A percentile compares a stretch with the other conserved stretches of the same genome.
phyloP scores from a whole-genome alignment of 208 protist genomes.

The Trypanosoma avium region DNA sequence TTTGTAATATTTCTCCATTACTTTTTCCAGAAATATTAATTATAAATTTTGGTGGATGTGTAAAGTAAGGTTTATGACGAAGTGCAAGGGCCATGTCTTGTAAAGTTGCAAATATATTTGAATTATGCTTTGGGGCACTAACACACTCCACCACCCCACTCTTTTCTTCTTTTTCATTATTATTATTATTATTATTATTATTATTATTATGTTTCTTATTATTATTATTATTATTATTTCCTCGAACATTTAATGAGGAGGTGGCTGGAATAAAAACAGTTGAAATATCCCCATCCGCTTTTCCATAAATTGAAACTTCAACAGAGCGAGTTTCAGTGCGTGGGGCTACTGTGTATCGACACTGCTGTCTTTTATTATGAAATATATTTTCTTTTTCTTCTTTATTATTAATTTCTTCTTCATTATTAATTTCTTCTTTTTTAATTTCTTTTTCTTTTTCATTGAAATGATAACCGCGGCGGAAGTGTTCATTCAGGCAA shows the following conservation, averaged over 20 bases:
- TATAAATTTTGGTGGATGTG: slow-evolving; percentile 36
- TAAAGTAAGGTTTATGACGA: slow-evolving; percentile 39
- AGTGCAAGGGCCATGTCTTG: slow-evolving; percentile 38
- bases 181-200: background rate
- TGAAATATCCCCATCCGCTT: slow-evolving; percentile 48
- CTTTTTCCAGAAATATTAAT: slow-evolving; percentile 23
- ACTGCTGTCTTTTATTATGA: slow-evolving; percentile 24
- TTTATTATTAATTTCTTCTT: too few species aligned
- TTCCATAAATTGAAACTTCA: slow-evolving; percentile 63
- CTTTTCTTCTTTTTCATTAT: background rate
- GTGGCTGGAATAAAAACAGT: slow-evolving; percentile 38
- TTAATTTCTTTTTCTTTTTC: too few species aligned
- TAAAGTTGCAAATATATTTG: slow-evolving; percentile 24
- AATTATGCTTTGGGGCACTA: background rate
- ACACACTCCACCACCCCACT: slow-evolving; percentile 17
- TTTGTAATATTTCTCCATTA: slow-evolving; percentile 14
- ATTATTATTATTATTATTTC: background rate
- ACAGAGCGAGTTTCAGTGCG: slow-evolving; percentile 78
- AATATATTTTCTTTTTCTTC: slow-evolving; percentile 3
- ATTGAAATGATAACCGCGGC: background rate
- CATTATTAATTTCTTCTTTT: too few species aligned
- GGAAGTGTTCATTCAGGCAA: slow-evolving; percentile 34
- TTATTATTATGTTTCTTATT: background rate
- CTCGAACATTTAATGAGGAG: too few species aligned
- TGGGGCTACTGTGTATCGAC: slow-evolving; percentile 57